These are phyloP conservation scores for Solanum bulbocastanum DNA, from an alignment of 257 asterid species.

Conservation along the genomic window DNA sequence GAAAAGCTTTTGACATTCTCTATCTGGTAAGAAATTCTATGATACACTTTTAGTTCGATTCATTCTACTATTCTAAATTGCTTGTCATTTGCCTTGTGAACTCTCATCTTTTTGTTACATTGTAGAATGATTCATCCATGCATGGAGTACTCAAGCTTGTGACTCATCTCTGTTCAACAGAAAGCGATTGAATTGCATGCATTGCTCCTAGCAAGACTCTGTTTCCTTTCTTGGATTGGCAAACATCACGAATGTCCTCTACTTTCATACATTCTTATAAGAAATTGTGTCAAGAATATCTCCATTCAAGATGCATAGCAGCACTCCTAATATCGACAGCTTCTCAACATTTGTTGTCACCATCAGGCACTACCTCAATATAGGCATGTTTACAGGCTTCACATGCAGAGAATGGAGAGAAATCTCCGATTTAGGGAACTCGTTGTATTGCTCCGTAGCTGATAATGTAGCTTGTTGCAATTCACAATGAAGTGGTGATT, in stretches of 20 bases:
- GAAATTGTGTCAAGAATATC: background rate
- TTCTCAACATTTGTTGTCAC: background rate
- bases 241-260: background rate
- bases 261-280: background rate
- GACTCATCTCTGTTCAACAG: constrained; percentile 55
- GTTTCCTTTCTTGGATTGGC: background rate
- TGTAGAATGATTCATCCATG: constrained; percentile 80
- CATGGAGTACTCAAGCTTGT: constrained; percentile 72
- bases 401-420: background rate
- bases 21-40: constrained; percentile 45
- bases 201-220: background rate
- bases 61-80: background rate
- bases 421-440: background rate
- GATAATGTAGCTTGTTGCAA: background rate
- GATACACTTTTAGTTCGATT: background rate
- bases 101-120: background rate
- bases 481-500: background rate
- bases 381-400: background rate
- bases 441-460: background rate
- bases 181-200: constrained; percentile 9
- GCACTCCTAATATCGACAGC: background rate
- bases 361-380: background rate
- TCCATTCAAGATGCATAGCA: background rate
- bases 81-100: background rate
- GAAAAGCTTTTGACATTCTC: constrained; percentile 65